A percentile compares a stretch with the other conserved stretches of the same genome.
Evolutionary conservation across 495 filamentous ascomycete genomes (phyloP).

Genomic region (Cercophora samala): DNA sequence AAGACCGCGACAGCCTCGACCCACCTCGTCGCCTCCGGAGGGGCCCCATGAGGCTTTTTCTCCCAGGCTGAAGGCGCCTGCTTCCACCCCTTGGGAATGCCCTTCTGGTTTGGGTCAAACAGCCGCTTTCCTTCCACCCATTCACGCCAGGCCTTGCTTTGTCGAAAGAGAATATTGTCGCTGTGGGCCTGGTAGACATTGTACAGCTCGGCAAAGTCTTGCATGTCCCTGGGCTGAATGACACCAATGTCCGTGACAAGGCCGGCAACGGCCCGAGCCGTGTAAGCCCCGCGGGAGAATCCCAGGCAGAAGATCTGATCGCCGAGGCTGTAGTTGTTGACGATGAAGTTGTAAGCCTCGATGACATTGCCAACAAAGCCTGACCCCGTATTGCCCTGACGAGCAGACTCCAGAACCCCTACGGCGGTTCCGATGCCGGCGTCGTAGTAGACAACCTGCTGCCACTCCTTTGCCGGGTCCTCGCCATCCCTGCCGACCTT

Average conservation of each 20-base stretch:
- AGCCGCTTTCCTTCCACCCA: not conserved
- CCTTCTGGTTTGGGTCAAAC: not conserved
- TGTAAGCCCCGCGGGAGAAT: slow-evolving; percentile 65
- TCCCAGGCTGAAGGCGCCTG: slow-evolving; percentile 3
- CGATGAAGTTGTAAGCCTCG: slow-evolving; percentile 59
- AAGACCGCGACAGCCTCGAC: slow-evolving; percentile 3
- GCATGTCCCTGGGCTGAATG: slow-evolving; percentile 36
- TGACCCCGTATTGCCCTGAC: not conserved
- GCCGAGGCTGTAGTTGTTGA: slow-evolving; percentile 54
- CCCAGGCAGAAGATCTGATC: slow-evolving; percentile 63
- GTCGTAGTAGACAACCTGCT: slow-evolving; percentile 29
- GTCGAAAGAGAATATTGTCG: not conserved
- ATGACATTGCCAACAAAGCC: slow-evolving; percentile 41
- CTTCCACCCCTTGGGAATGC: slow-evolving; percentile 15
- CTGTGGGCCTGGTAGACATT: slow-evolving; percentile 2
- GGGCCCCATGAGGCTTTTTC: slow-evolving; percentile 12
- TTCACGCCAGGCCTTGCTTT: slow-evolving; percentile 2
- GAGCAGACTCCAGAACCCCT: not conserved
- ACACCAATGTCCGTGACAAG: slow-evolving; percentile 38
- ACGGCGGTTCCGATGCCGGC: slow-evolving; percentile 12
- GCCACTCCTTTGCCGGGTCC: not conserved
- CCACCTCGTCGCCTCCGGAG: slow-evolving; percentile 13
- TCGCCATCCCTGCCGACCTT: not conserved
- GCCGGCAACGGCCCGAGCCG: slow-evolving; percentile 55
- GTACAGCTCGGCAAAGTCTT: slow-evolving; percentile 2